Percentiles rank a stretch among this genome's conserved stretches.
phyloP scores from a whole-genome alignment of 495 filamentous ascomycete species.

The Staphylotrichum tortipilum region DNA sequence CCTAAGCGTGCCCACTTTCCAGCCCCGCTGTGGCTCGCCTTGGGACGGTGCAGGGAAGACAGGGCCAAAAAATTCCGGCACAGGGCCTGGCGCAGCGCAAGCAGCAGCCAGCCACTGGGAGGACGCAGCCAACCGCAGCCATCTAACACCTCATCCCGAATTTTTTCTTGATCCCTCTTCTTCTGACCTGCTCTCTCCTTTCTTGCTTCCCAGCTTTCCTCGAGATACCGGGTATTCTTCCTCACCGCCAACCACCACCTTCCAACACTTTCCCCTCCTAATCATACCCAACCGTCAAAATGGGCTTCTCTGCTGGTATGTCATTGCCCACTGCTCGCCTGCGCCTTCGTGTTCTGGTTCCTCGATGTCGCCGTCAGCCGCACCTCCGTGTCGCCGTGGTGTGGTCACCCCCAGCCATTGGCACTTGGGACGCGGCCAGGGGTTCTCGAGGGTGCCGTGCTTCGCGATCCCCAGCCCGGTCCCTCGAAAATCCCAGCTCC shows the following conservation, averaged over 20 bases:
- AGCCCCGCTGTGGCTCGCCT: conserved; percentile 21
- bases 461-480: background rate
- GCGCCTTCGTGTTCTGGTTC: background rate
- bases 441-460: background rate
- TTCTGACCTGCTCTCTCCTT: too few relatives aligned
- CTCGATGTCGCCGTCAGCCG: background rate
- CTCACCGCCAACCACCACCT: background rate
- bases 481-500: background rate
- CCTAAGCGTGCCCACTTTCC: background rate
- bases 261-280: background rate
- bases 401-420: conserved; percentile 12
- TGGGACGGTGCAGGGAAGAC: conserved; percentile 13
- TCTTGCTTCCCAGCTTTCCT: conserved; percentile 3
- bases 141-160: conserved; percentile 11
- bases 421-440: background rate
- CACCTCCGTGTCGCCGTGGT: background rate
- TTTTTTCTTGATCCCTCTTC: conserved; percentile 17
- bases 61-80: conserved; percentile 11
- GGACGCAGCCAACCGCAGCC: background rate
- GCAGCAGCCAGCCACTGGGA: background rate
- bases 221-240: conserved; percentile 2
- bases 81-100: background rate
- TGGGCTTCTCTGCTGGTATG: conserved; percentile 38
- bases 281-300: conserved; percentile 30
- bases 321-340: conserved; percentile 5